A percentile compares a stretch with the other conserved stretches of the same genome.
These are phyloP conservation scores for Halophytophthora batemanensis DNA, from an alignment of 352 stramenopile genomes.

Conservation along the genomic window DNA sequence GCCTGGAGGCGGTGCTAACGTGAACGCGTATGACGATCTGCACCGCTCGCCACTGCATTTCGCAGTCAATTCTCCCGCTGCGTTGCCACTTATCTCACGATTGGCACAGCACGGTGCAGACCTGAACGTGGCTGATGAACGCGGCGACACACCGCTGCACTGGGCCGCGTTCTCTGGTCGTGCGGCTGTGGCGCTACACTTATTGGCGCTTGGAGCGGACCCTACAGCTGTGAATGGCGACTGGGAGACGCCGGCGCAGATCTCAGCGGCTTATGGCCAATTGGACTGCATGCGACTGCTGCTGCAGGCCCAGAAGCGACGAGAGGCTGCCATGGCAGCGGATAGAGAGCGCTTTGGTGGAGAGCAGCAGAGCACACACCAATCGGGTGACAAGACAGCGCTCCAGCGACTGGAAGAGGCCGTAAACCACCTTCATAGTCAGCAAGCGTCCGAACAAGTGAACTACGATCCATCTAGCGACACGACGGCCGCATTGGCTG, in stretches of 20 bases:
- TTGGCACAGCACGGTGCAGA: slow-evolving; percentile 30
- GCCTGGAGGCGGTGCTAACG: slow-evolving; percentile 6
- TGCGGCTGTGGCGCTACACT: slow-evolving; percentile 24
- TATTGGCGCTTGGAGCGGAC: slow-evolving; percentile 49
- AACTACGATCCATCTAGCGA: slow-evolving; percentile 8
- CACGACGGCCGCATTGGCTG: slow-evolving; percentile 1
- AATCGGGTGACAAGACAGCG: slow-evolving; percentile 18
- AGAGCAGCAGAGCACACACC: slow-evolving; percentile 10
- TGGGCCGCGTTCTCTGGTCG: slow-evolving; percentile 58
- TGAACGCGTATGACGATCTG: slow-evolving; percentile 30
- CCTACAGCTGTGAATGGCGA: slow-evolving; percentile 50
- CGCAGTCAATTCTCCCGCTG: slow-evolving; percentile 31
- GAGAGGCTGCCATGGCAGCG: slow-evolving; percentile 4
- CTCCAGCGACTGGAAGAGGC: slow-evolving; percentile 29
- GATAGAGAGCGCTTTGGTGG: slow-evolving; percentile 3
- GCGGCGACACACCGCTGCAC: slow-evolving; percentile 69
- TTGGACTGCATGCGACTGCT: slow-evolving; percentile 47
- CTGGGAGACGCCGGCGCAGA: slow-evolving; percentile 47
- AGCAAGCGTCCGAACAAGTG: slow-evolving; percentile 34
- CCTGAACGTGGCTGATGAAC: slow-evolving; percentile 49
- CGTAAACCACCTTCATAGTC: slow-evolving; percentile 25
- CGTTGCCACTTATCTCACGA: slow-evolving; percentile 16
- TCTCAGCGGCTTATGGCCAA: slow-evolving; percentile 43
- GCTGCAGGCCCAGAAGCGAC: slow-evolving; percentile 19
- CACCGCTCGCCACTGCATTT: slow-evolving; percentile 39